A percentile compares a stretch with the other conserved stretches of the same genome.
Evolutionary conservation across 2,329 filamentous ascomycete species (phyloP).

Genomic region (Hysterium pulicare): DNA sequence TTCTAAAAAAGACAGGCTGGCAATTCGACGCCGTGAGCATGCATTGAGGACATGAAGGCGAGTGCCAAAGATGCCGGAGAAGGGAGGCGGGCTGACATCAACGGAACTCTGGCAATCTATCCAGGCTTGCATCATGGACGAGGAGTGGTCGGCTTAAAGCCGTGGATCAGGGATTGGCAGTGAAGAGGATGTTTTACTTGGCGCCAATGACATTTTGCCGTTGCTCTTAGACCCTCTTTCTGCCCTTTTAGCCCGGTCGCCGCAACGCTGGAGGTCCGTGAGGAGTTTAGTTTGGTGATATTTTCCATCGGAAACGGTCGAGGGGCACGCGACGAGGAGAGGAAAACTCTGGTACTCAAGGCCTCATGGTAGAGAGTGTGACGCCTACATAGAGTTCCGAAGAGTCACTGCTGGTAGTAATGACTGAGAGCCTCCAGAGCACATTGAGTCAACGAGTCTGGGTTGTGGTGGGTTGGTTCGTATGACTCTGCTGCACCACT

Average conservation of each 20-base stretch:
- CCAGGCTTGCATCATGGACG: slow-evolving; percentile 21
- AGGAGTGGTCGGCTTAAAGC: slow-evolving; percentile 18
- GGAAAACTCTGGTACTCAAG: no score
- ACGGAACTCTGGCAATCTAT: slow-evolving; percentile 17
- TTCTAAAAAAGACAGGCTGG: not conserved
- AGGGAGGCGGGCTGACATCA: not conserved
- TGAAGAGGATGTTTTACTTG: slow-evolving; percentile 20
- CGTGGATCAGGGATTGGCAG: slow-evolving; percentile 6
- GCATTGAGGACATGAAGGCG: not conserved
- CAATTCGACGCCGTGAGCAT: not conserved
- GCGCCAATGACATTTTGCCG: slow-evolving; percentile 23
- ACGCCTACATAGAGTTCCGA: no score
- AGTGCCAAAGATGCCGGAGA: not conserved
- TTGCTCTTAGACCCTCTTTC: slow-evolving; percentile 11
- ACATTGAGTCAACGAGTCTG: no score
- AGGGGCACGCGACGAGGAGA: slow-evolving; percentile 5
- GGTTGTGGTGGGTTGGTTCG: not conserved
- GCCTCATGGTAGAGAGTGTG: no score
- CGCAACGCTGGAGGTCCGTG: slow-evolving; percentile 6
- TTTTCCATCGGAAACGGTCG: slow-evolving; percentile 1
- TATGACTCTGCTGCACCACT: slow-evolving; percentile 4
- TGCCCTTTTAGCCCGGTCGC: no score
- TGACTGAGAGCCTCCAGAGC: no score
- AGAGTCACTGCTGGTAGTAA: no score
- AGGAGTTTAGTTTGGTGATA: slow-evolving; percentile 28